Conservation (phyloP, 495 filamentous ascomycete species). For the Podospora conica region DNA sequence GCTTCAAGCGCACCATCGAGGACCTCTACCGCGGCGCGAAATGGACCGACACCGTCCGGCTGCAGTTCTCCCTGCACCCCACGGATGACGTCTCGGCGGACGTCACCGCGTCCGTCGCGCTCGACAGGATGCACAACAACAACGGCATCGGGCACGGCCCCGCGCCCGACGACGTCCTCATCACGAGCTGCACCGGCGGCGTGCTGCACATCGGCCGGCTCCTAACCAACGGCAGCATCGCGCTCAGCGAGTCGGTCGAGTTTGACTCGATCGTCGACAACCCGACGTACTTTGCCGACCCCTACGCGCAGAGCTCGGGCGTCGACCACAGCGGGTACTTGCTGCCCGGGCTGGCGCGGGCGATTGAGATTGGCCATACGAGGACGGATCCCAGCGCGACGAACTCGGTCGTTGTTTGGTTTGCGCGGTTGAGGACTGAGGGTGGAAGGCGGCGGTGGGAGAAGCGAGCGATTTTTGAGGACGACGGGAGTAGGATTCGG, state of each 20-base stretch:
- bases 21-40: conserved; percentile 29
- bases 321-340: conserved; percentile 53
- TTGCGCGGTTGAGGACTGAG: conserved; percentile 19
- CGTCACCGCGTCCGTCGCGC: conserved; percentile 40
- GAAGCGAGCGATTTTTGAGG: conserved; percentile 48
- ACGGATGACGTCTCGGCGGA: conserved; percentile 21
- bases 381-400: conserved; percentile 33
- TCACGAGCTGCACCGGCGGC: conserved; percentile 35
- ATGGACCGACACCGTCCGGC: conserved; percentile 32
- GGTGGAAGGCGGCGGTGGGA: conserved; percentile 27
- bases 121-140: conserved; percentile 41
- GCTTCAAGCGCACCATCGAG: conserved; percentile 40
- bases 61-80: conserved; percentile 16
- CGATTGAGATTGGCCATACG: conserved; percentile 29
- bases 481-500: conserved; percentile 49
- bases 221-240: conserved; percentile 35
- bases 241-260: conserved; percentile 36
- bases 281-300: conserved; percentile 47
- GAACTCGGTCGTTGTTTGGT: conserved; percentile 46
- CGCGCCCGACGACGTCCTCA: conserved; percentile 41
- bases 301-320: conserved; percentile 44
- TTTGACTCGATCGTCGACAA: conserved; percentile 50
- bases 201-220: conserved; percentile 24
- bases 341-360: conserved; percentile 43
- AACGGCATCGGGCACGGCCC: conserved; percentile 55